Base-by-base conservation (phyloP, 106 monocot species). In the Platanthera zijinensis region DNA sequence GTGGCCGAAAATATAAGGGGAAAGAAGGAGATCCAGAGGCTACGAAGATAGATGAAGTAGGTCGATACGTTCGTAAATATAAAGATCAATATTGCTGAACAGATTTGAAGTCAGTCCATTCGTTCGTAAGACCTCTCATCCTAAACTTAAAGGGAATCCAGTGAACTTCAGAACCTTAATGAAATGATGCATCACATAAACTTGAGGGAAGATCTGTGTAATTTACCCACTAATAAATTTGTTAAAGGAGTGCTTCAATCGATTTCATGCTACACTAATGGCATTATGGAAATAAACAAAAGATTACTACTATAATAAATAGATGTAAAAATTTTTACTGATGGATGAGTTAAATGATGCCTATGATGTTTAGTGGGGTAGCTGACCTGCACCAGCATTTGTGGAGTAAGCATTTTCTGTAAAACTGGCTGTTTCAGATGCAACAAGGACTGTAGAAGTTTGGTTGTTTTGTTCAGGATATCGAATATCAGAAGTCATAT, bases 401-500 rank as follows among this genome's bases (percentile, higher is more conserved):
- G 21, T 64, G 6, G 64, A 64, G 21, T 64, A 25, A 2, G 8
- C 25, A 64, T 9, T 28, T 25, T 64, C 64, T 64, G 64, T 2
- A 11, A 25, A 25, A 25, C 28, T 28, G 8, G 28, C 0, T 7
- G 64, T 64, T 64, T 64, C 28, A 64, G 64, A 30, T 64, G 28
- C 21, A 64, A 25, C 7, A 64, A 64, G 64, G 28, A 28, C 64
- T 28, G 11, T 22, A 64, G 64, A 64, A 22, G 21, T 28, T 64
- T 30, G 64, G 64, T 25, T 28, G 21, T 28, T 64, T 64, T 64
- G 64, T 64, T 10, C 64, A 10, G 64, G 17, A 64, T 64, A 28
- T 64, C 64, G 25, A 64, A 64, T 21, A 76, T 25, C 66, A 81
- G 45, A 21, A 69, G 39, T 72, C 11, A 75, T 50, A 13, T 17